Evolutionary conservation across 257 asterid genomes (phyloP).

Genomic region (Solanum bulbocastanum): DNA sequence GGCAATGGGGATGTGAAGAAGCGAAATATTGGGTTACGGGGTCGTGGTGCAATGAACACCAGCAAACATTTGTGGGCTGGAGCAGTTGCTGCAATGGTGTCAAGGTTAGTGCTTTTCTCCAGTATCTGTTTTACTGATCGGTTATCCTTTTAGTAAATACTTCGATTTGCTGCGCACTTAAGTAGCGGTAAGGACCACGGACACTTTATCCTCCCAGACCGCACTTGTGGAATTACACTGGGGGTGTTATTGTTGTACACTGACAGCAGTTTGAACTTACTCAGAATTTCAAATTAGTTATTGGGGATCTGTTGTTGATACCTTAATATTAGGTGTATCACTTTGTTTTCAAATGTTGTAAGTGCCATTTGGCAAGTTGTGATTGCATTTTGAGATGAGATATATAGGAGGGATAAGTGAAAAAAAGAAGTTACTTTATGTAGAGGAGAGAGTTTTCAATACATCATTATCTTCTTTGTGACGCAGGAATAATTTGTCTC

Average conservation of each 20-base stretch:
- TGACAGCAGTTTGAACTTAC: background rate
- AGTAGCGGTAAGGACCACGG: background rate
- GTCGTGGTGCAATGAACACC: constrained; percentile 65
- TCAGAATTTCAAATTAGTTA: background rate
- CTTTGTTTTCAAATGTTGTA: background rate
- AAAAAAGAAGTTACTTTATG: background rate
- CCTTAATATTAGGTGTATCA: background rate
- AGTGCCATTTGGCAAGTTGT: background rate
- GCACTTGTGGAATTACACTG: background rate
- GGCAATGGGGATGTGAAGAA: constrained; percentile 11
- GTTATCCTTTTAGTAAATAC: background rate
- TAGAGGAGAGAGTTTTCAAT: background rate
- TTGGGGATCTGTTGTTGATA: background rate
- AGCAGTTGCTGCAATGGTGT: constrained; percentile 89
- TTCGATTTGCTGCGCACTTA: background rate
- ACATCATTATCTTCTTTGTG: background rate
- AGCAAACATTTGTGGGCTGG: constrained; percentile 97
- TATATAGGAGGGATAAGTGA: background rate
- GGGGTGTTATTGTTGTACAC: background rate
- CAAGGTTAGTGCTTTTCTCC: constrained; percentile 37
- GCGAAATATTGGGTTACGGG: constrained; percentile 21
- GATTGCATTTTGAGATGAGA: background rate
- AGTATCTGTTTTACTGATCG: background rate
- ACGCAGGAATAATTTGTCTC: background rate
- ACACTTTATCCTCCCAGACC: background rate